Percentiles rank a stretch among this genome's conserved stretches.
Conservation (phyloP, 257 asterid species). For the Ehretia macrophylla region DNA sequence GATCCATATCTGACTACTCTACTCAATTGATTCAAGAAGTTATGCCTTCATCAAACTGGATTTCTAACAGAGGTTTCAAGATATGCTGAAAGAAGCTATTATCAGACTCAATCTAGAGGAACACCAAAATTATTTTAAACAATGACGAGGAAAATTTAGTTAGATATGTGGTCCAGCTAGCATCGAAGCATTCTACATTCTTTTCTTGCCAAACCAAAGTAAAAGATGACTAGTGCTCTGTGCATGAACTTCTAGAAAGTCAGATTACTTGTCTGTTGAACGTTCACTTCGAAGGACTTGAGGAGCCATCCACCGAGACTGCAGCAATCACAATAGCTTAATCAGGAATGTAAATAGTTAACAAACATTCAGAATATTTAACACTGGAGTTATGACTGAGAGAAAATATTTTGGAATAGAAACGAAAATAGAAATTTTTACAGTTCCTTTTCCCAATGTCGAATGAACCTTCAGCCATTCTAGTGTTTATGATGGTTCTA, state of each 20-base stretch:
- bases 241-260: slow-evolving; percentile 1
- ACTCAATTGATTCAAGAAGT: too few species aligned
- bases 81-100: too few species aligned
- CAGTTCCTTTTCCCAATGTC: slow-evolving; percentile 79
- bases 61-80: too few species aligned
- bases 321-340: slow-evolving; percentile 17
- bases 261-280: slow-evolving; percentile 66
- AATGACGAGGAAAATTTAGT: neutral
- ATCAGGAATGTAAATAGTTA: neutral
- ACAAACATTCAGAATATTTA: too few species aligned
- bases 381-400: neutral
- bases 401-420: neutral
- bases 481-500: too few species aligned
- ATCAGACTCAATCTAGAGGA: too few species aligned
- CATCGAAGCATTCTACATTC: neutral
- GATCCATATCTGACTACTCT: too few species aligned
- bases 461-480: too few species aligned
- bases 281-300: slow-evolving; percentile 77
- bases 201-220: neutral
- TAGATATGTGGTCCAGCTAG: neutral
- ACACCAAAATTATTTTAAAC: neutral
- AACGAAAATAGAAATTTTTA: too few species aligned
- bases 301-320: slow-evolving; percentile 96
- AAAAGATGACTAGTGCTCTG: neutral
- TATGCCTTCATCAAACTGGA: too few species aligned